These are phyloP conservation scores for Scleroderma bovista DNA, from an alignment of 768 basidiomycete species.

Conservation along the genomic window DNA sequence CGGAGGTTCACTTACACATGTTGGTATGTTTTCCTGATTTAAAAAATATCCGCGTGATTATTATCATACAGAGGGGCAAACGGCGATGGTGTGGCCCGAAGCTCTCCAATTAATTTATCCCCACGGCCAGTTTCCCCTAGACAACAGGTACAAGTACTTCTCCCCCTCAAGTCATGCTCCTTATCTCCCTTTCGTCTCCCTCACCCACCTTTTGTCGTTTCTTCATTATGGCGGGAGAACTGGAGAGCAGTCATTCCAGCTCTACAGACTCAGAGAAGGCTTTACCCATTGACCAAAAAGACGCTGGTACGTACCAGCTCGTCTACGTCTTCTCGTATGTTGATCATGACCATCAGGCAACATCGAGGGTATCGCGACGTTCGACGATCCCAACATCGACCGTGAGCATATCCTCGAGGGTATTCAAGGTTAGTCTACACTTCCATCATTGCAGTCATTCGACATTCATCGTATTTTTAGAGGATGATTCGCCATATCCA, in stretches of 20 bases:
- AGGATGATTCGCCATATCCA: conserved; percentile 81
- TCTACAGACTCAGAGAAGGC: conserved; percentile 13
- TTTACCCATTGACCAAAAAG: neutral
- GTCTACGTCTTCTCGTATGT: neutral
- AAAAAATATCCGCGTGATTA: no score
- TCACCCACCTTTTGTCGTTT: neutral
- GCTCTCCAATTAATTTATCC: no score
- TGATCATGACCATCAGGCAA: conserved; percentile 1
- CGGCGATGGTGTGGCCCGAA: no score
- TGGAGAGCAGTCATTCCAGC: neutral
- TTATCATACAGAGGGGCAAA: no score
- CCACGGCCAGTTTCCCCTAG: no score
- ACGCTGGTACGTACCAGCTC: conserved; percentile 1
- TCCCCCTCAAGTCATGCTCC: neutral
- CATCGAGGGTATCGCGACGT: conserved; percentile 11
- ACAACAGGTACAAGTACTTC: neutral
- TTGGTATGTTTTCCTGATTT: no score
- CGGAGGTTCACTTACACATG: no score
- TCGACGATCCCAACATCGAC: conserved; percentile 36
- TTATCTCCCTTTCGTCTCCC: neutral
- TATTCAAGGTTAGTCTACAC: conserved; percentile 10
- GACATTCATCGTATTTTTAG: conserved; percentile 16
- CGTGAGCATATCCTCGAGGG: conserved; percentile 10
- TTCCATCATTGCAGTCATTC: conserved; percentile 9
- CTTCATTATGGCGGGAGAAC: conserved; percentile 11